Base-by-base conservation (phyloP, 352 stramenopile species). In the Pythium utonaiense region DNA sequence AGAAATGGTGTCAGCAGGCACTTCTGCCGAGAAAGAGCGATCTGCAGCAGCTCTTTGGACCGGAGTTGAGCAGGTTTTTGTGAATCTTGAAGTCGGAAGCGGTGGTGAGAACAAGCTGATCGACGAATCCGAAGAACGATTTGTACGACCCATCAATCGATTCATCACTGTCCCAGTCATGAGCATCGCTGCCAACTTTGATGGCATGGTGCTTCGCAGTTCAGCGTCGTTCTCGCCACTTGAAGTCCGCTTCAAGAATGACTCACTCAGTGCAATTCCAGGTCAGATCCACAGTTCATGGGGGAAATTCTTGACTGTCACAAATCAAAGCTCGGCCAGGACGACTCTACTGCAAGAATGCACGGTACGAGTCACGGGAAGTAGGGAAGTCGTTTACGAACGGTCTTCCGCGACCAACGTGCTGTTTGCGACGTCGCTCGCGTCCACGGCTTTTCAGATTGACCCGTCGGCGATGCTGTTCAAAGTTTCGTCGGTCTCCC, bases 1-100 rank as follows among this genome's bases (percentile, higher is more conserved):
- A 62, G 34, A 28, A n/a, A 25, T 16, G 19, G 24, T 2, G 21
- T 55, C 10, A 16, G 28, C 31, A 22, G 14, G 41, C 2, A 27
- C 16, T 3, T 8, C n/a, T 4, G 40, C 21, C 5, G 19, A 47
- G 40, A 47, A 47, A n/a, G 9, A 45, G 17, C 16, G 17, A 47
- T 27, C 40, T 6, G 40, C 19, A 1, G 22, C 19, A 14, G 51
- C 50, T 33, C 27, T 67, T 17, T 93, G 80, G 80, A 31, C 79
- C 28, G 68, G 69, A 6, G 75, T 77, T 40, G 81, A 81, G 6
- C 77, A 93, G 64, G 41, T 86, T 47, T 93, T 93, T 47, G 73
- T 61, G 10, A 92, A 76, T 44, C 49, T 84, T 3, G 59, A 69
- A 6, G 27, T 87, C 33, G 77, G 77, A 34, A 63, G 17, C 7